phyloP scores from a whole-genome alignment of 164 flowering plant species.

The Hamamelis virginiana region DNA sequence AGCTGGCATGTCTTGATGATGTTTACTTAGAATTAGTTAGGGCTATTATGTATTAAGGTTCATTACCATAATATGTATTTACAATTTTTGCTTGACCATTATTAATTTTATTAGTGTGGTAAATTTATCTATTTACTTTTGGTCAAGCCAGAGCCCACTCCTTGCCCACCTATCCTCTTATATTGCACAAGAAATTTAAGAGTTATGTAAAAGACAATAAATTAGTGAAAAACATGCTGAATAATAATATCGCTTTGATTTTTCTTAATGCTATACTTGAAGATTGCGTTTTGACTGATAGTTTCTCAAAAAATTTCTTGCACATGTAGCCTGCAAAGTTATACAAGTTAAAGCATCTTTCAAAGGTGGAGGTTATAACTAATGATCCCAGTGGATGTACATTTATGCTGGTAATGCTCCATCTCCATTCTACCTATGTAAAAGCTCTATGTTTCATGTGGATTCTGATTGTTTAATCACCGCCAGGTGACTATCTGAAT shows the following conservation, averaged over 20 bases:
- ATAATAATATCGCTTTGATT: not conserved
- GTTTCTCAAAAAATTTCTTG: constrained; percentile 2
- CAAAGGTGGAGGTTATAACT: constrained; percentile 89
- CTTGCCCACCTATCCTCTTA: too few relatives aligned
- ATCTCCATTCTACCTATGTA: not conserved
- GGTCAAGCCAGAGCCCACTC: too few relatives aligned
- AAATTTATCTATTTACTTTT: too few relatives aligned
- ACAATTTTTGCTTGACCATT: too few relatives aligned
- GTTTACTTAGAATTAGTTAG: too few relatives aligned
- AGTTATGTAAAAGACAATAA: not conserved
- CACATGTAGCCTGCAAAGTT: constrained; percentile 82
- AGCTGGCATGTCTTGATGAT: too few relatives aligned
- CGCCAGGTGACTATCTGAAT: not conserved
- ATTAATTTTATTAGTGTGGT: too few relatives aligned
- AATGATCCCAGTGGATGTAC: constrained; percentile 97
- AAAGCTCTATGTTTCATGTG: not conserved
- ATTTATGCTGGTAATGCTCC: constrained; percentile 73
- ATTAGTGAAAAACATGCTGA: constrained; percentile 1
- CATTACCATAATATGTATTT: too few relatives aligned
- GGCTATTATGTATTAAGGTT: too few relatives aligned
- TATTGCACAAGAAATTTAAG: too few relatives aligned
- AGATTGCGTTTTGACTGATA: not conserved
- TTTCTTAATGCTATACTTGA: not conserved
- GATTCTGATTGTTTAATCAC: constrained; percentile 1
- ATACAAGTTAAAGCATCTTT: constrained; percentile 95